Evolutionary conservation across 78 protist genomes (phyloP).

Genomic region (Trichosphaerium sp.): DNA sequence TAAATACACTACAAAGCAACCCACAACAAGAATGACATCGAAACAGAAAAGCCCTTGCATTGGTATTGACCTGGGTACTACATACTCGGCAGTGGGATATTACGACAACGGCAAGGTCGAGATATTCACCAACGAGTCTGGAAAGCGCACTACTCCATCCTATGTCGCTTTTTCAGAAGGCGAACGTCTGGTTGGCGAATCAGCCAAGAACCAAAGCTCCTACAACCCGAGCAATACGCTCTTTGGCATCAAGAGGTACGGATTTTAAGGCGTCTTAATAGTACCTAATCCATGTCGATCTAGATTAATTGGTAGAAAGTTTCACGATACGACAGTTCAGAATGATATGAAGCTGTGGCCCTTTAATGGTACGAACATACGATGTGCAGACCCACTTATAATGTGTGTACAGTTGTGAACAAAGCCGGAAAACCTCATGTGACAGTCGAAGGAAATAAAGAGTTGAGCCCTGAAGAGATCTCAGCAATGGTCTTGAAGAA

Average conservation of each 20-base stretch:
- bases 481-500: conserved; percentile 87
- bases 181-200: conserved; percentile 49
- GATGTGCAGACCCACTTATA: no score
- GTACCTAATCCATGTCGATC: conserved; percentile 46
- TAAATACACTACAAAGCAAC: no score
- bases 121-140: conserved; percentile 81
- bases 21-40: no score
- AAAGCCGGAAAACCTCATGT: conserved; percentile 71
- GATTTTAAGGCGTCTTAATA: conserved; percentile 57
- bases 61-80: conserved; percentile 80
- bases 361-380: no score
- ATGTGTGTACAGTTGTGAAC: conserved; percentile 49
- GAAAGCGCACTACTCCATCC: conserved; percentile 91
- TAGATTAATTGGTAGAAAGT: conserved; percentile 6
- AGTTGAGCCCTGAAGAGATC: conserved; percentile 89
- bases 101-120: conserved; percentile 70
- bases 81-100: conserved; percentile 75
- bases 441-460: conserved; percentile 61
- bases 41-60: no score
- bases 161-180: conserved; percentile 85
- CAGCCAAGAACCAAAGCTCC: conserved; percentile 58
- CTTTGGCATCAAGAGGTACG: conserved; percentile 34
- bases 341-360: conserved; percentile 81
- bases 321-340: conserved; percentile 62
- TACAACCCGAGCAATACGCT: conserved; percentile 62